Evolutionary conservation across 2,329 filamentous ascomycete species (phyloP), one percentile per base, ranked within the genome.

Genomic region (Fusarium sp.): DNA sequence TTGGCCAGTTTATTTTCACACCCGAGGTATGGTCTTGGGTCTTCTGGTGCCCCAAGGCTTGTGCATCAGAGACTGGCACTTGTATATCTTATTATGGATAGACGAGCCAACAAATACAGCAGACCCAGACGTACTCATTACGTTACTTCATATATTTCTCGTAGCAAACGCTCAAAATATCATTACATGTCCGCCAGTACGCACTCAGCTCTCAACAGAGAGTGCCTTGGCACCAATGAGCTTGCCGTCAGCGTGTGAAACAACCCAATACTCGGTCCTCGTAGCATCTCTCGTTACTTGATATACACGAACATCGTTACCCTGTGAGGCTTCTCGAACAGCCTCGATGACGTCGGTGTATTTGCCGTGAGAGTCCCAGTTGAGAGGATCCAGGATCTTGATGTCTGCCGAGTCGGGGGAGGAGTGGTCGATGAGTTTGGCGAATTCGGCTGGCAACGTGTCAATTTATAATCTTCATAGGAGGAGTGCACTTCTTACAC

Each of bases 201-300:
- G 24, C 20, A 18, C 48, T 72, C 61, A 81, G 59, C 79, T 83
- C 87, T 98, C 95, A 72, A 97, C 87, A 32, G 92, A 90, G 83
- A 94, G 84, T 17, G 92, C 93, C 87, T 94, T 96, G 63, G 92
- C 87, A 20, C 95, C 95, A 13, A 98, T 90, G 68, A 98, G 78
- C 83, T 87, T 88, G 24, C 86, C 88, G 18, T 87, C 88, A 57
- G 88, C 83, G 83, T 78, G 91, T 87, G 75, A 92, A 81, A 98
- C 84, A 66, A 98, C 85, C 88, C 92, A 98, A 82, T 97, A 97
- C 83, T 97, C 93, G 20, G 87, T 87, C 79, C 92, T 88, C 32
- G 91, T 90, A 18, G 85, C 85, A 50, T 89, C 90, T 76, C 89
- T 85, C 66, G 87, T 84, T 14, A 97, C 90, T 60, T 89, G 86